Evolutionary conservation across 352 stramenopile genomes (phyloP).

Genomic region (Thalassiosira allenii): DNA sequence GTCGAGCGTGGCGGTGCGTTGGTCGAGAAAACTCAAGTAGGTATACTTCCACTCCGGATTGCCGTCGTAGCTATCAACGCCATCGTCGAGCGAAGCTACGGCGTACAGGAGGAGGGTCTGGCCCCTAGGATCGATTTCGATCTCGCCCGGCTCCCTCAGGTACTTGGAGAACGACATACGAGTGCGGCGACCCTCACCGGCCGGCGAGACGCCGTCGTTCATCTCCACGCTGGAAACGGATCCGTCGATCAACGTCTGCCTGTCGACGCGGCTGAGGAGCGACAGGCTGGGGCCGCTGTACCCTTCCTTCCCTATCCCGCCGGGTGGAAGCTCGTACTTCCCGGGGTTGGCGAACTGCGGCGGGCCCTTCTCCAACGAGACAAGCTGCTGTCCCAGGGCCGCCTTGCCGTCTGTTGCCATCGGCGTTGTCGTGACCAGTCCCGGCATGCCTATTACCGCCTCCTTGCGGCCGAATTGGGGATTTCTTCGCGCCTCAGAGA

Average conservation of each 20-base stretch:
- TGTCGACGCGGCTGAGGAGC: conserved; percentile 13
- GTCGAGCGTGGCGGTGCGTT: too few species aligned
- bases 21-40: conserved; percentile 32
- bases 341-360: conserved; percentile 48
- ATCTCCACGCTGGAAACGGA: conserved; percentile 11
- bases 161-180: conserved; percentile 50
- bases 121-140: conserved; percentile 49
- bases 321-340: conserved; percentile 59
- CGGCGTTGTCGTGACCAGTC: conserved; percentile 22
- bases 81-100: conserved; percentile 29
- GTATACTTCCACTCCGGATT: conserved; percentile 55
- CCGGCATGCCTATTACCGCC: conserved; percentile 58
- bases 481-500: conserved; percentile 43
- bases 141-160: conserved; percentile 51
- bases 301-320: conserved; percentile 29
- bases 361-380: conserved; percentile 15
- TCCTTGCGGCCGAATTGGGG: conserved; percentile 57
- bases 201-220: background rate
- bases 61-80: conserved; percentile 33
- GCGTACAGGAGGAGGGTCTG: conserved; percentile 55
- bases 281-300: conserved; percentile 50
- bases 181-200: conserved; percentile 8
- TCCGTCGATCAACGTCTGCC: conserved; percentile 53
- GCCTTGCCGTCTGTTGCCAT: conserved; percentile 9
- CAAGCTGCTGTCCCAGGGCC: background rate